Conservation (phyloP, 75 land plant species). For the Ceratopteris richardii region DNA sequence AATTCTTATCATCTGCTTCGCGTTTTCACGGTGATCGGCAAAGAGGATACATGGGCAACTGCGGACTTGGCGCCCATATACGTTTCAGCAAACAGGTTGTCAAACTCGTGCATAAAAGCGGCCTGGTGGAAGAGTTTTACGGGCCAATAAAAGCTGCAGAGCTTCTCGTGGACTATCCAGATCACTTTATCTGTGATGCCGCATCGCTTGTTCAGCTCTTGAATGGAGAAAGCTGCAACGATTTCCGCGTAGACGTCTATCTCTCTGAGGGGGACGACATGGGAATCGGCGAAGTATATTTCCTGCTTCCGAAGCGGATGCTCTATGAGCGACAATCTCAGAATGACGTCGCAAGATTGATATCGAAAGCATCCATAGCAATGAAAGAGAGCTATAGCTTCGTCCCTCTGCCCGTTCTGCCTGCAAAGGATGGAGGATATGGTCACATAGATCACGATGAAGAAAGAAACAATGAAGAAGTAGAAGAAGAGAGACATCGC, state of each 20-base stretch:
- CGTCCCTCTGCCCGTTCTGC: too few species aligned
- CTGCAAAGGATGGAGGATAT: too few species aligned
- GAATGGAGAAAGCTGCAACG: neutral
- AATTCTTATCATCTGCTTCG: too few species aligned
- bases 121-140: conserved; percentile 10
- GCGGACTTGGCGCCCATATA: too few species aligned
- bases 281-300: conserved; percentile 1
- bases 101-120: conserved; percentile 7
- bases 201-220: neutral
- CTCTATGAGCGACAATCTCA: neutral
- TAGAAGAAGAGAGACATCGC: neutral
- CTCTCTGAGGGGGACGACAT: conserved; percentile 2
- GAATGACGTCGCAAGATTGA: neutral
- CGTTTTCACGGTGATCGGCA: too few species aligned
- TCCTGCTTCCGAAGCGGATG: neutral
- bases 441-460: neutral
- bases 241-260: too few species aligned
- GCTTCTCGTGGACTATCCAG: conserved; percentile 6
- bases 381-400: neutral
- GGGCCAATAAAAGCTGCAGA: conserved; percentile 7
- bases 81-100: neutral
- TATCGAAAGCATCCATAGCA: neutral
- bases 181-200: conserved; percentile 13
- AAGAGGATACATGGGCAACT: too few species aligned
- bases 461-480: neutral